Evolutionary conservation across 306 rosid genomes (phyloP).

Genomic region (Clitoria ternatea): DNA sequence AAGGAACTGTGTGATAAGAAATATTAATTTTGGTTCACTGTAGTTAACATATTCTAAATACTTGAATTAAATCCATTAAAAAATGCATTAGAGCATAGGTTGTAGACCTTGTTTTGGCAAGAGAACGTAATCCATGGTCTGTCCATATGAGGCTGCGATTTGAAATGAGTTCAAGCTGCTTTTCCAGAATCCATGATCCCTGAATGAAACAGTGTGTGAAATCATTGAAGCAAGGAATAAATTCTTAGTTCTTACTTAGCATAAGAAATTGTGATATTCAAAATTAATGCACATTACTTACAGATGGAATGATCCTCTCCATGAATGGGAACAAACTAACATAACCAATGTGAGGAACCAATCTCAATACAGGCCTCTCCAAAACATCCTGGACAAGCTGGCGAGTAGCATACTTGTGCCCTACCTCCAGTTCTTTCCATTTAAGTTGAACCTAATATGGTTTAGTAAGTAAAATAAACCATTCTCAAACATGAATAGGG

Average conservation of each 20-base stretch:
- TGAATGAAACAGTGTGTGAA: constrained; percentile 27
- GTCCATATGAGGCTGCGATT: constrained; percentile 80
- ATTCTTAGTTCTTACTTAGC: not conserved
- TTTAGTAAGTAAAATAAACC: constrained; percentile 22
- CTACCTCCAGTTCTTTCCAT: constrained; percentile 60
- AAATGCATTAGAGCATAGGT: not conserved
- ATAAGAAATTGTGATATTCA: not conserved
- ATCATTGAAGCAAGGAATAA: not conserved
- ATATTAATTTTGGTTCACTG: not conserved
- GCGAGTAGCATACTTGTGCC: constrained; percentile 43
- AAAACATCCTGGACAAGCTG: constrained; percentile 65
- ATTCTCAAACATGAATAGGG: constrained; percentile 2
- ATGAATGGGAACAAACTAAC: constrained; percentile 88
- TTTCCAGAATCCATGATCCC: constrained; percentile 84
- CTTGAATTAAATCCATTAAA: not conserved
- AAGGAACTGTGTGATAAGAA: constrained; percentile 44
- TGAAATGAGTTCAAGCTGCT: constrained; percentile 83
- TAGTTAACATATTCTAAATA: constrained; percentile 19
- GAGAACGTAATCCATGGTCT: constrained; percentile 90
- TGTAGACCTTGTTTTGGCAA: constrained; percentile 75
- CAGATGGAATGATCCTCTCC: constrained; percentile 78
- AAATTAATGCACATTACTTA: constrained; percentile 39
- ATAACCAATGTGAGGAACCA: constrained; percentile 88
- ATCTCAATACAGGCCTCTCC: constrained; percentile 59
- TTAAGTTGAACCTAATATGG: constrained; percentile 64